Evolutionary conservation across 371 early-diverging fungal species (phyloP).

Genomic region (Smittium mucronatum): DNA sequence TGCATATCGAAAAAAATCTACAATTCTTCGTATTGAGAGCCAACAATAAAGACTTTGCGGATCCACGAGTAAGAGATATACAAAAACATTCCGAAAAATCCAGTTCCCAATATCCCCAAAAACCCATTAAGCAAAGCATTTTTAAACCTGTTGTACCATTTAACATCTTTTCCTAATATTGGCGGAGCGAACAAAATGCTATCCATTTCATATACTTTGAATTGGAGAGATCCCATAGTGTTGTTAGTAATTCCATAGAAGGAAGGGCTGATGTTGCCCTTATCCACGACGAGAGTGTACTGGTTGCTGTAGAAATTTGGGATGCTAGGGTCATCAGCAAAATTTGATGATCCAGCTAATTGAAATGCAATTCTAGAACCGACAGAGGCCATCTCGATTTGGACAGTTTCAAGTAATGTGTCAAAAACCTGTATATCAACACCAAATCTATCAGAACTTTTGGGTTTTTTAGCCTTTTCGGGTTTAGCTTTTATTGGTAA

Average conservation of each 20-base stretch:
- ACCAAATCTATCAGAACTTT: not conserved
- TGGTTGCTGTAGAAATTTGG: not conserved
- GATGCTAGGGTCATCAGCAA: not conserved
- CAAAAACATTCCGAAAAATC: not conserved
- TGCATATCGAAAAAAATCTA: too few species aligned
- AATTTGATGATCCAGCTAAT: not conserved
- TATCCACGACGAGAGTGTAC: not conserved
- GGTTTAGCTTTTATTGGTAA: conserved; percentile 14
- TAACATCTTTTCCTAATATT: not conserved
- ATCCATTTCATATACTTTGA: not conserved
- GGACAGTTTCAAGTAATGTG: not conserved
- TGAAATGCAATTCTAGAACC: not conserved
- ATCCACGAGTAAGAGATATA: not conserved
- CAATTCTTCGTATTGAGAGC: not conserved
- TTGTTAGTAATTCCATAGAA: not conserved
- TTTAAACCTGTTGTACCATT: not conserved
- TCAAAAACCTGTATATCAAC: not conserved
- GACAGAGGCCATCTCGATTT: not conserved
- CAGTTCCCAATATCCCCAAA: not conserved
- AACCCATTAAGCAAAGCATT: not conserved
- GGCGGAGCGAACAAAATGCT: not conserved
- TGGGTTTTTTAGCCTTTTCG: not conserved
- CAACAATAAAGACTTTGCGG: not conserved
- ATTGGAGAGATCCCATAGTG: not conserved
- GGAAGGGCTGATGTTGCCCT: not conserved